These are phyloP conservation scores for Gliomastix tumulicola DNA, from an alignment of 2,329 filamentous ascomycete genomes.

Conservation along the genomic window DNA sequence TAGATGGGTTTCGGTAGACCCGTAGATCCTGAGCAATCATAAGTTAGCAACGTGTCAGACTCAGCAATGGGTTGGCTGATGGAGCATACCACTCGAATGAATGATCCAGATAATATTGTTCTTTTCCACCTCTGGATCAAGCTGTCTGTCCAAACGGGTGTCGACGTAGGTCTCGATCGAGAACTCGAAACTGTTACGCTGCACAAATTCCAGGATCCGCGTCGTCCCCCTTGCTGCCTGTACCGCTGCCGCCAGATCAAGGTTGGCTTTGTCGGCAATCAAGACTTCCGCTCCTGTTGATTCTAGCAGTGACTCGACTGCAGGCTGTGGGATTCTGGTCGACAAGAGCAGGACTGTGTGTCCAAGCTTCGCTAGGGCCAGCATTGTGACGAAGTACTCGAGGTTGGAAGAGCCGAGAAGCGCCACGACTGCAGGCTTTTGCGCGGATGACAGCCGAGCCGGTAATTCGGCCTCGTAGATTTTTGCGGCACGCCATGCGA, in stretches of 20 bases:
- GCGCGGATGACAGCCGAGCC: slow-evolving; percentile 9
- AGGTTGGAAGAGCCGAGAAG: slow-evolving; percentile 46
- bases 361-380: slow-evolving; percentile 47
- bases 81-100: slow-evolving; percentile 19
- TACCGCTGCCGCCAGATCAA: slow-evolving; percentile 10
- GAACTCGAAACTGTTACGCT: slow-evolving; percentile 14
- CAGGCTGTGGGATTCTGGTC: slow-evolving; percentile 21
- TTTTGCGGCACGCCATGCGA: slow-evolving; percentile 18
- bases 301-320: slow-evolving; percentile 19
- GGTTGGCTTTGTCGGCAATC: slow-evolving; percentile 14
- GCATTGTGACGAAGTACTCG: slow-evolving; percentile 44
- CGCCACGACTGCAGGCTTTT: slow-evolving; percentile 30
- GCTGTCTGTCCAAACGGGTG: slow-evolving; percentile 11
- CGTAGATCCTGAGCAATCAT: slow-evolving; percentile 43
- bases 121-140: slow-evolving; percentile 9
- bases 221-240: slow-evolving; percentile 9
- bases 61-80: background rate
- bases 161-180: slow-evolving; percentile 3
- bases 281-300: slow-evolving; percentile 15
- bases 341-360: slow-evolving; percentile 36
- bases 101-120: slow-evolving; percentile 18
- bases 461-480: slow-evolving; percentile 13
- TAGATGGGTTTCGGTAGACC: slow-evolving; percentile 57
- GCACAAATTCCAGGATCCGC: slow-evolving; percentile 16
- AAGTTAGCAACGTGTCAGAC: background rate